Evolutionary conservation across 495 filamentous ascomycete genomes (phyloP).

Genomic region (Wilcoxina mikolae): DNA sequence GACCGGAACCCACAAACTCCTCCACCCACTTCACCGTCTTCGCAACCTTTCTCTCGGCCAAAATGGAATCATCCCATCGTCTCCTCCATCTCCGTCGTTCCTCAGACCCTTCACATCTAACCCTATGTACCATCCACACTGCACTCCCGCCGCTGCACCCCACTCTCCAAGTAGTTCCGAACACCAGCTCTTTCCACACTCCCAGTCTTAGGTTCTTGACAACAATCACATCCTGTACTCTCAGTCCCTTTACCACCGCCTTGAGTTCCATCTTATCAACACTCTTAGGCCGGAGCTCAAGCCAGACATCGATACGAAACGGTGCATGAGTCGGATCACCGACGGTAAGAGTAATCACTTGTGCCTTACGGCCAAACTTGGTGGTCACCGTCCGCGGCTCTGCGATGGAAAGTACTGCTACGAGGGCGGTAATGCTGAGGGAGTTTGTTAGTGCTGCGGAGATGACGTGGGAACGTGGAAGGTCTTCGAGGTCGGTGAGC

Average conservation of each 20-base stretch:
- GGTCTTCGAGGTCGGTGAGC: slow-evolving; percentile 49
- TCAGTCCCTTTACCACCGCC: slow-evolving; percentile 1
- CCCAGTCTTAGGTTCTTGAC: slow-evolving; percentile 21
- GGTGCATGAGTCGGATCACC: slow-evolving; percentile 75
- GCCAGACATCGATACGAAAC: slow-evolving; percentile 76
- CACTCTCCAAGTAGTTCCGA: slow-evolving; percentile 13
- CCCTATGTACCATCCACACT: slow-evolving; percentile 48
- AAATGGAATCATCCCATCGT: slow-evolving; percentile 28
- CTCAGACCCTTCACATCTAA: slow-evolving; percentile 14
- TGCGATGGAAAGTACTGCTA: slow-evolving; percentile 58
- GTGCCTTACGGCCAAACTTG: slow-evolving; percentile 10
- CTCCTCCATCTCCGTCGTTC: slow-evolving; percentile 26
- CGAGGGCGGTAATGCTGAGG: slow-evolving; percentile 60
- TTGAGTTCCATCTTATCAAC: slow-evolving; percentile 11
- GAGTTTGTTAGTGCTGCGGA: slow-evolving; percentile 60
- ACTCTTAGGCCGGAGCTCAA: slow-evolving; percentile 29
- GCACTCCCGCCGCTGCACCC: slow-evolving; percentile 51
- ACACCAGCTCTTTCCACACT: slow-evolving; percentile 19
- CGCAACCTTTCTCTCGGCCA: slow-evolving; percentile 46
- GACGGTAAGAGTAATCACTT: slow-evolving; percentile 48
- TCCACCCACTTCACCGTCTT: slow-evolving; percentile 54
- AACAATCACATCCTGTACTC: slow-evolving; percentile 22
- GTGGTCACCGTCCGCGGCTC: slow-evolving; percentile 44
- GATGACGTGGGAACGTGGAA: slow-evolving; percentile 58
- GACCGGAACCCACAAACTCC: not conserved